These are phyloP conservation scores for Backusella liffmaniae DNA, from an alignment of 192 early-diverging fungal species.

Conservation along the genomic window DNA sequence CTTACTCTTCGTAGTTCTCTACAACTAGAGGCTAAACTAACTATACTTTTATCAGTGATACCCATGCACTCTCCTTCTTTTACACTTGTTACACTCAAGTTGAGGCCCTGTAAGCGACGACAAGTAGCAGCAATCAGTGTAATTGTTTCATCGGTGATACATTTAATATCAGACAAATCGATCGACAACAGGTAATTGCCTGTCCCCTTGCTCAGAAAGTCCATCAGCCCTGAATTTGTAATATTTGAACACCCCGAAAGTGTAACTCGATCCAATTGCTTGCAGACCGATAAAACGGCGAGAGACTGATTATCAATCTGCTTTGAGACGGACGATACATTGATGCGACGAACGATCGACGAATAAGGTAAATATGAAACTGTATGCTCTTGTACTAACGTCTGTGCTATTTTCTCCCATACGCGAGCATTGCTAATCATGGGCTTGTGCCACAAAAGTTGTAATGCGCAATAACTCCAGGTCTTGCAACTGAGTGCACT, in stretches of 20 bases:
- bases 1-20: slow-evolving; percentile 49
- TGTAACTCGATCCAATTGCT: slow-evolving; percentile 48
- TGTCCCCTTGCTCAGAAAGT: slow-evolving; percentile 37
- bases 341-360: slow-evolving; percentile 51
- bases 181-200: slow-evolving; percentile 39
- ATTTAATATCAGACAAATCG: slow-evolving; percentile 49
- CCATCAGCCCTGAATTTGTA: slow-evolving; percentile 42
- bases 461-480: slow-evolving; percentile 55
- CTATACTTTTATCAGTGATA: slow-evolving; percentile 46
- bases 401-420: slow-evolving; percentile 21
- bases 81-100: slow-evolving; percentile 41
- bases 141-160: slow-evolving; percentile 42
- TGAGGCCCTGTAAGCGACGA: slow-evolving; percentile 50
- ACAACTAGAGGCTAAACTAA: slow-evolving; percentile 45
- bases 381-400: slow-evolving; percentile 15
- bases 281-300: slow-evolving; percentile 34
- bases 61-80: slow-evolving; percentile 36
- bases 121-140: slow-evolving; percentile 42
- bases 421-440: slow-evolving; percentile 29
- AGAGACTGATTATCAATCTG: slow-evolving; percentile 38
- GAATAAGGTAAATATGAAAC: slow-evolving; percentile 43
- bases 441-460: slow-evolving; percentile 56
- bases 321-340: slow-evolving; percentile 47
- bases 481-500: slow-evolving; percentile 51
- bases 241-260: slow-evolving; percentile 46